Evolutionary conservation across 805 yeast species (phyloP).

Genomic region (Candida arabinofermentans): DNA sequence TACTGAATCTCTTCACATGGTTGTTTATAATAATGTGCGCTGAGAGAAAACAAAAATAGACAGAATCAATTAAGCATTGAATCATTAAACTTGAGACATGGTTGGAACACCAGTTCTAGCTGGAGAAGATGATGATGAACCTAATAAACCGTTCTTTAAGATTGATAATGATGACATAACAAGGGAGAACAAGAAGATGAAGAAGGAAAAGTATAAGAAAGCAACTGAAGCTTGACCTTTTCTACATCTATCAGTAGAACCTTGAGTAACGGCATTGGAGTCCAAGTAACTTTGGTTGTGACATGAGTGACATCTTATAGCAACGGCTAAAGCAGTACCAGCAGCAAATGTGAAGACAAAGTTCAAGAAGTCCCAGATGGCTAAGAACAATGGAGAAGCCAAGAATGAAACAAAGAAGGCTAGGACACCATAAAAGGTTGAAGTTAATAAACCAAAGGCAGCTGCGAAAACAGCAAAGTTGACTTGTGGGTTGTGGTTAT

Average conservation of each 20-base stretch:
- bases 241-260: slow-evolving; percentile 83
- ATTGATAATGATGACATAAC: slow-evolving; percentile 45
- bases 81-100: slow-evolving; percentile 73
- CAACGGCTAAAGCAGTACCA: slow-evolving; percentile 92
- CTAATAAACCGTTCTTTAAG: slow-evolving; percentile 55
- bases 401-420: slow-evolving; percentile 76
- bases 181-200: slow-evolving; percentile 64
- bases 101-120: slow-evolving; percentile 87
- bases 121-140: slow-evolving; percentile 46
- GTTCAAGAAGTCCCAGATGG: slow-evolving; percentile 79
- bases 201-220: slow-evolving; percentile 81
- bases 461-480: slow-evolving; percentile 86
- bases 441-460: slow-evolving; percentile 79
- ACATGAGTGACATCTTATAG: slow-evolving; percentile 84
- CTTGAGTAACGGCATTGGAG: slow-evolving; percentile 67
- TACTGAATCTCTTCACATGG: neutral
- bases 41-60: neutral
- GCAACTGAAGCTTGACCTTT: slow-evolving; percentile 84
- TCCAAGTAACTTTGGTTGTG: slow-evolving; percentile 59
- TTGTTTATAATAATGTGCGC: neutral
- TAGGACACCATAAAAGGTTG: slow-evolving; percentile 70
- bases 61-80: neutral
- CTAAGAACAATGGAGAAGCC: slow-evolving; percentile 83
- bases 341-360: slow-evolving; percentile 90
- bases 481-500: slow-evolving; percentile 66